Percentiles rank a stretch among this genome's conserved stretches.
Conservation (phyloP, 2,329 filamentous ascomycete species). For the Colletotrichum nymphaeae region DNA sequence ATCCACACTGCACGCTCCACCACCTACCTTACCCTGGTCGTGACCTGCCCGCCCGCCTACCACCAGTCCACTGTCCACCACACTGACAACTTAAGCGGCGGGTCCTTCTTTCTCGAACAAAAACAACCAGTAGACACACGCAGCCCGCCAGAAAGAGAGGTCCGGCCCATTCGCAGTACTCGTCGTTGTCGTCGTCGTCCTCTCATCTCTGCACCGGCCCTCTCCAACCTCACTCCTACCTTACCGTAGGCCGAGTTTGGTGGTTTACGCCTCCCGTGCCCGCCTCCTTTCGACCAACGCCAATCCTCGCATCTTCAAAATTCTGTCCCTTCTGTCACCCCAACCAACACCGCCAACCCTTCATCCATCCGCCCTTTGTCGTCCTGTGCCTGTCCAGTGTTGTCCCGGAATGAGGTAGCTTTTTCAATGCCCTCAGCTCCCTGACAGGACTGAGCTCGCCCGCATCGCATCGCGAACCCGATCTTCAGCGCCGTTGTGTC, state of each 20-base stretch:
- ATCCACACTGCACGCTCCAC: conserved; percentile 12
- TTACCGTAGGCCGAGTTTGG: conserved; percentile 20
- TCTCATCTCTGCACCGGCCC: conserved; percentile 15
- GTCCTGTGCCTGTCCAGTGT: conserved; percentile 26
- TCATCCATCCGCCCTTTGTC: background rate
- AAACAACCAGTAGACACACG: conserved; percentile 29
- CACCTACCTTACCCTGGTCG: conserved; percentile 29
- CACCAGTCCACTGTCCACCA: background rate
- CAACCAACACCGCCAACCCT: conserved; percentile 3
- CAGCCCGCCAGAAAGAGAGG: background rate
- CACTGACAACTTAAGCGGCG: conserved; percentile 29
- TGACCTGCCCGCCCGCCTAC: conserved; percentile 23
- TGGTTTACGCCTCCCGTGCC: conserved; percentile 23
- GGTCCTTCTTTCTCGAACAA: conserved; percentile 32
- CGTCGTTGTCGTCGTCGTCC: background rate
- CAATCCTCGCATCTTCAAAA: conserved; percentile 23
- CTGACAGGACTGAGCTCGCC: conserved; percentile 66
- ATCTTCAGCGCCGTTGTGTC: conserved; percentile 16
- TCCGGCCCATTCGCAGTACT: background rate
- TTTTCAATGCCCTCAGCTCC: conserved; percentile 67
- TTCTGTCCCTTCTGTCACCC: conserved; percentile 3
- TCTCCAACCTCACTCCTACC: conserved; percentile 34
- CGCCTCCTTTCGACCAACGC: conserved; percentile 22
- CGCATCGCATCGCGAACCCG: conserved; percentile 29
- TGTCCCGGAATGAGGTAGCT: conserved; percentile 68